These are phyloP conservation scores for Aspergillus sergii DNA, from an alignment of 2,329 filamentous ascomycete species.

Conservation along the genomic window DNA sequence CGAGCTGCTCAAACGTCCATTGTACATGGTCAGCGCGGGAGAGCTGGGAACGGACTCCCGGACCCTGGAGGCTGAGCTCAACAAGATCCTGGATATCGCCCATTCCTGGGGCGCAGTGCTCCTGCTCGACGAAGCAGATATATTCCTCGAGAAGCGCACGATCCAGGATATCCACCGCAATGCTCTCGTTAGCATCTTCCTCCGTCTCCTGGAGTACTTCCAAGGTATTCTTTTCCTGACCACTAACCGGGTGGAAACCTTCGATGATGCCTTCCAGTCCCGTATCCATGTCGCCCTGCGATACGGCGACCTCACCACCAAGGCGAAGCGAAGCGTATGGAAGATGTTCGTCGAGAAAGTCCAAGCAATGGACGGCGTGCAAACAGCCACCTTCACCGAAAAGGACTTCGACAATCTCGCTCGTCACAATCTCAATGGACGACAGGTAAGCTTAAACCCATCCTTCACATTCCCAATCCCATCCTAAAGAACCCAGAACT, in stretches of 20 bases:
- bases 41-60: conserved; percentile 79
- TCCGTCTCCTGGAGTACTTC: conserved; percentile 86
- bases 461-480: neutral
- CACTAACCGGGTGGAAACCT: conserved; percentile 82
- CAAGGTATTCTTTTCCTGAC: conserved; percentile 89
- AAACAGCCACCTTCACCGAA: conserved; percentile 52
- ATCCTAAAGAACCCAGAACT: conserved; percentile 6
- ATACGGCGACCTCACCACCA: conserved; percentile 72
- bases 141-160: conserved; percentile 80
- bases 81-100: conserved; percentile 82
- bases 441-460: conserved; percentile 55
- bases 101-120: conserved; percentile 85
- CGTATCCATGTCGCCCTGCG: conserved; percentile 83
- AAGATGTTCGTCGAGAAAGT: conserved; percentile 80
- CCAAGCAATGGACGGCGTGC: conserved; percentile 62
- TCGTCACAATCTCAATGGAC: conserved; percentile 68
- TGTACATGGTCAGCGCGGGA: conserved; percentile 81
- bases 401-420: conserved; percentile 69
- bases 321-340: conserved; percentile 79
- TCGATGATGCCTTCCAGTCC: conserved; percentile 88
- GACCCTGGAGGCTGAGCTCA: conserved; percentile 73
- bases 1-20: conserved; percentile 76
- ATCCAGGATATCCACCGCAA: conserved; percentile 85
- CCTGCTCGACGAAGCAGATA: conserved; percentile 82
- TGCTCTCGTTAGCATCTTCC: conserved; percentile 82